Base-by-base conservation (phyloP, 2,329 filamentous ascomycete species). In the Fusarium sp. region DNA sequence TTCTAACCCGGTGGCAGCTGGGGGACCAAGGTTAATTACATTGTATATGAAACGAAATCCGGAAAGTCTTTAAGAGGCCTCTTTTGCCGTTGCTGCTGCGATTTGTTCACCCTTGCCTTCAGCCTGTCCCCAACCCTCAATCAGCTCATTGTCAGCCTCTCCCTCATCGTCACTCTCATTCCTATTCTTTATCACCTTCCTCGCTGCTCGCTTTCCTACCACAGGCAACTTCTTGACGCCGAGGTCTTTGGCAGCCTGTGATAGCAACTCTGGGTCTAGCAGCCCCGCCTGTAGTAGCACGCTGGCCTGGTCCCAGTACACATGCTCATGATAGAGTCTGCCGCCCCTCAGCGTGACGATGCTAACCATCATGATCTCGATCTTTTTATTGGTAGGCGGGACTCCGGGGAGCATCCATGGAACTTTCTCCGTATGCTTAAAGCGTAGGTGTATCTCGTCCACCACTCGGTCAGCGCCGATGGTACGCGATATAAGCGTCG, bases 401-500 rank as follows among this genome's bases (percentile, higher is more conserved):
- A 92, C 83, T 0, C 89, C 89, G 0, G 91, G 90, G 0, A 92
- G 81, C 36, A 92, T 85, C 90, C 90, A 92, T 20, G 90, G 88
- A 42, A 91, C 85, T 67, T 86, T 83, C 62, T 85, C 83, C 5
- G 87, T 88, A 77, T 92, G 90, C 11, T 88, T 90, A 77, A 92
- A 88, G 2, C 84, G 84, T 50, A 89, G 84, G 57, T 91, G 87
- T 73, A 92, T 87, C 78, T 92, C 91, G 71, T 92, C 90, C 5
- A 92, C 88, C 2, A 94, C 86, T 7, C 91, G 87, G 73, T 93
- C 91, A 1, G 87, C 85, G 0, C 91, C 91, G 3, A 92, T 84
- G 0, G 91, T 93, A 3, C 92, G 88, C 2, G 89, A 91, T 31
- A 94, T 84, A 2, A 93, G 85, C 9, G 91, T 90, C 10, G 93